A percentile compares a stretch with the other conserved stretches of the same genome.
These are phyloP conservation scores for Berkeleyomyces basicola DNA, from an alignment of 2,329 filamentous ascomycete genomes.

Conservation along the genomic window DNA sequence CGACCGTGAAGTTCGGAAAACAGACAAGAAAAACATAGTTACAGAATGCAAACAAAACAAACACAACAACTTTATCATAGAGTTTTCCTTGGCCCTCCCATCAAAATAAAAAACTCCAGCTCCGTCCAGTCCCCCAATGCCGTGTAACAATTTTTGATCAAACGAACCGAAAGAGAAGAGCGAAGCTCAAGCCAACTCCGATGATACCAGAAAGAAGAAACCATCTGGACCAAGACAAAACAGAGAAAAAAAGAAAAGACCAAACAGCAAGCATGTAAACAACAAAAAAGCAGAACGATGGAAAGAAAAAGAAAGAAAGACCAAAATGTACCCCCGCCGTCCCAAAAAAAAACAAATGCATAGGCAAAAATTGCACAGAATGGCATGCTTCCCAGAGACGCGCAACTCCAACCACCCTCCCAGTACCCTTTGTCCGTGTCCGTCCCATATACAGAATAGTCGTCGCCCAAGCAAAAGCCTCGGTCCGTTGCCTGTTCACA, in stretches of 20 bases:
- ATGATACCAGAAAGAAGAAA: constrained; percentile 14
- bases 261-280: constrained; percentile 13
- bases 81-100: constrained; percentile 6
- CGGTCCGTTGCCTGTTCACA: not conserved
- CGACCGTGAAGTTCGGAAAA: not conserved
- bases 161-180: constrained; percentile 9
- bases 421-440: constrained; percentile 8
- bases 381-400: constrained; percentile 11
- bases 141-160: constrained; percentile 6
- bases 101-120: constrained; percentile 9
- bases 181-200: constrained; percentile 7
- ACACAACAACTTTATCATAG: constrained; percentile 4
- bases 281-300: constrained; percentile 13
- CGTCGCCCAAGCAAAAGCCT: constrained; percentile 4
- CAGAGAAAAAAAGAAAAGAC: constrained; percentile 14
- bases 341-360: constrained; percentile 8
- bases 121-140: constrained; percentile 11
- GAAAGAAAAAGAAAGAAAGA: not conserved
- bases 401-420: constrained; percentile 8
- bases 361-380: constrained; percentile 8
- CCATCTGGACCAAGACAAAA: constrained; percentile 14
- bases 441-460: constrained; percentile 10
- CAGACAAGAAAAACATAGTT: constrained; percentile 4
- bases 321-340: not conserved
- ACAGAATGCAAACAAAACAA: constrained; percentile 6